phyloP scores from a whole-genome alignment of 208 protist species.

The Jaenimonas drosophilae region DNA sequence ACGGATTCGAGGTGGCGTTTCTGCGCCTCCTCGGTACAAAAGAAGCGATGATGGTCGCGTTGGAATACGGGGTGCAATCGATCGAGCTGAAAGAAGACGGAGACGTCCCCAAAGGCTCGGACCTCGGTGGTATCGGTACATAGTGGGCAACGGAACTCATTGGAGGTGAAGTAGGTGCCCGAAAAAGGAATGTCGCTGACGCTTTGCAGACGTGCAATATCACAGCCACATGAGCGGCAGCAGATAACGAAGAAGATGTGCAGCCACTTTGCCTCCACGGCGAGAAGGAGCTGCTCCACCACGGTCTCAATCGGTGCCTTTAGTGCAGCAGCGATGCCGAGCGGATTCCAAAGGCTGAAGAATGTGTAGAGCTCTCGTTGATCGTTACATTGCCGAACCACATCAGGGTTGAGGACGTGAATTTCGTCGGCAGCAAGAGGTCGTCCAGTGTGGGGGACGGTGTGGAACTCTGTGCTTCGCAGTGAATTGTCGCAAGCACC shows the following conservation, averaged over 20 bases:
- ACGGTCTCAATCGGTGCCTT: conserved; percentile 41
- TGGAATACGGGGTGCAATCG: conserved; percentile 22
- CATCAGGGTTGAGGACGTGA: conserved; percentile 12
- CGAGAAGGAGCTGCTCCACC: conserved; percentile 68
- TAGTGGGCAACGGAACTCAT: conserved; percentile 63
- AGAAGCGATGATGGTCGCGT: conserved; percentile 57
- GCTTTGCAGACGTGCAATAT: conserved; percentile 39
- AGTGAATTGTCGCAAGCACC: conserved; percentile 24
- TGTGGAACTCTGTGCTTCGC: conserved; percentile 37
- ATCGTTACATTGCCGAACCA: conserved; percentile 33
- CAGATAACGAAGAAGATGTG: conserved; percentile 49
- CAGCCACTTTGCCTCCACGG: conserved; percentile 46
- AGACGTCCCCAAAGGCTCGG: conserved; percentile 28
- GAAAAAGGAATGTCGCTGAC: conserved; percentile 58
- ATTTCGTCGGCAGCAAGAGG: conserved; percentile 21
- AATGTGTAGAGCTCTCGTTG: conserved; percentile 38
- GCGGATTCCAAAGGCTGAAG: conserved; percentile 73
- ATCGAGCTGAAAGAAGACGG: conserved; percentile 60
- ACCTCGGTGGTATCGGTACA: conserved; percentile 63
- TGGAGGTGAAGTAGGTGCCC: conserved; percentile 50
- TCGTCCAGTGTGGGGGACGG: conserved; percentile 22
- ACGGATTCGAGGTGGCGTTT: conserved; percentile 39
- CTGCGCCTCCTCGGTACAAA: conserved; percentile 44
- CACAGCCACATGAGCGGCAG: conserved; percentile 68
- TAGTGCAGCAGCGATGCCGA: conserved; percentile 34